Base-by-base conservation (phyloP, 2,329 filamentous ascomycete genomes). In the Mycosphaerella arachidis region DNA sequence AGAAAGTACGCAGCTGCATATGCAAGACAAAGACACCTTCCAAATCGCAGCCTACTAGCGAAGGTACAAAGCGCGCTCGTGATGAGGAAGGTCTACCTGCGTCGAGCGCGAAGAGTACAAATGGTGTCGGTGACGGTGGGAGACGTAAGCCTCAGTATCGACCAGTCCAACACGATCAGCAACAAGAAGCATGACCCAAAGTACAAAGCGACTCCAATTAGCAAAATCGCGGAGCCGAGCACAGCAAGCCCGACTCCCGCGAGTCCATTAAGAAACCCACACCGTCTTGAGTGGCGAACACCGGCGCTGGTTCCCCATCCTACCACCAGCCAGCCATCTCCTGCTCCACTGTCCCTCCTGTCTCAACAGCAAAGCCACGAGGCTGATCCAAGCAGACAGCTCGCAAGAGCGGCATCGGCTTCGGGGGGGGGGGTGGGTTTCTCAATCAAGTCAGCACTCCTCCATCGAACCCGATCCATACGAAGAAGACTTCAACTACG, bases 1-100 rank as follows among this genome's bases (percentile, higher is more conserved):
- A 85, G 81, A 63, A 79, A 86, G 61, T 86, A 82, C 77, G 75
- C 74, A 1, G 79, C 78, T 62, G 78, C 76, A 27, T 83, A 33
- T 73, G 77, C 16, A 82, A 81, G 63, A 75, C 78, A 0, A 84
- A 59, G 48, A 63, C 58, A 20, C 27, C 20, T 20, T 31, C 51
- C 6, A 40, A 27, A 30, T 24, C 53, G 40, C 37, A 45, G 16
- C 31, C 53, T 9, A 45, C 43, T 48, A 53, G 46, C 10, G 62
- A 62, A 31, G 58, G 56, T 10, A 61, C 52, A 52, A 70, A 71
- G 59, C 65, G 68, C 9, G 63, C 64, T n/a, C 62, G 59, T 20
- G 65, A 66, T n/a, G 65, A 68, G 8, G 65, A 57, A 13, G 40
- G 29, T 1, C 46, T 55, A 12, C 63, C 20, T 29, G 46, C 9